Conservation (phyloP, 108 stramenopile species). For the Cylindrotheca closterium region DNA sequence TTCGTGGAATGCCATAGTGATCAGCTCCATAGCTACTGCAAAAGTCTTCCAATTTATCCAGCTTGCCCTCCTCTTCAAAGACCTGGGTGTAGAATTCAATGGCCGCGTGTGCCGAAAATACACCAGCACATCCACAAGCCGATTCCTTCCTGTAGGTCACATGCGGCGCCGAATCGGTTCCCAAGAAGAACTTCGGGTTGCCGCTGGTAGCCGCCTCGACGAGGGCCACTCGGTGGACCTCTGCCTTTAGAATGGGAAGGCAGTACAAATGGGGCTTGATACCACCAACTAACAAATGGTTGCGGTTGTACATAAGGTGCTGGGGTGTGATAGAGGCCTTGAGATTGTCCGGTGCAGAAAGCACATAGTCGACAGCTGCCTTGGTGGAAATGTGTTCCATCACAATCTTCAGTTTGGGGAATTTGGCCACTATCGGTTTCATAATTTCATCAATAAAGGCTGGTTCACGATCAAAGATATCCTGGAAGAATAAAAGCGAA, state of each 20-base stretch:
- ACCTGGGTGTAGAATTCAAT: constrained; percentile 96
- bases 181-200: constrained; percentile 92
- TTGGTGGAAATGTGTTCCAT: constrained; percentile 96
- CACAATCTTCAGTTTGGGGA: constrained; percentile 92
- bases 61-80: constrained; percentile 83
- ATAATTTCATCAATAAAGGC: constrained; percentile 93
- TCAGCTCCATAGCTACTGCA: constrained; percentile 84
- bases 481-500: too few species aligned
- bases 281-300: constrained; percentile 89
- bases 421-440: constrained; percentile 79
- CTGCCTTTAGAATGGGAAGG: constrained; percentile 97
- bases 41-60: constrained; percentile 93
- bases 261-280: constrained; percentile 98
- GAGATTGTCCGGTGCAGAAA: constrained; percentile 76
- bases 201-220: constrained; percentile 90
- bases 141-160: constrained; percentile 71
- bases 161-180: constrained; percentile 99
- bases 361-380: constrained; percentile 93
- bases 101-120: constrained; percentile 93
- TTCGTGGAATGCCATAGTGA: constrained; percentile 90
- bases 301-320: constrained; percentile 98
- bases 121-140: constrained; percentile 96
- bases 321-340: constrained; percentile 97
- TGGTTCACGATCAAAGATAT: constrained; percentile 97
- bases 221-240: constrained; percentile 91